Conservation (phyloP, 2,329 filamentous ascomycete species). For the Fusarium pilosicola region DNA sequence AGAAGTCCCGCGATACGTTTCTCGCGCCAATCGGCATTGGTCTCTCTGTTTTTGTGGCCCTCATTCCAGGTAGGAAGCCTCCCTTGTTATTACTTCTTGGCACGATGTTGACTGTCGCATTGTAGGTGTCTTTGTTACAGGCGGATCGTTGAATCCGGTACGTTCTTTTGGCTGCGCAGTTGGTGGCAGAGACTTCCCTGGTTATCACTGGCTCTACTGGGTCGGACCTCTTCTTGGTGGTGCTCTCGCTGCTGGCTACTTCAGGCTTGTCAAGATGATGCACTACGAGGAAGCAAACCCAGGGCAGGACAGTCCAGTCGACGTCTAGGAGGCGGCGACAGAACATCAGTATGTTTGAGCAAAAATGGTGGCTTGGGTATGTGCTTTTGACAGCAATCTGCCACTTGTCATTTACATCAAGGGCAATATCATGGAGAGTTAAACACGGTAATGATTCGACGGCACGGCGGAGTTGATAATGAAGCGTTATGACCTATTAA, state of each 20-base stretch:
- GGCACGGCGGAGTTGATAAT: too few relatives aligned
- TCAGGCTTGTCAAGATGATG: conserved; percentile 57
- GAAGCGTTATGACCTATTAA: not conserved
- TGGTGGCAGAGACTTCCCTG: conserved; percentile 49
- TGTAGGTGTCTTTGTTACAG: conserved; percentile 47
- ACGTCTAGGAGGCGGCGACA: not conserved
- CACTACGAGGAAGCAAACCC: conserved; percentile 60
- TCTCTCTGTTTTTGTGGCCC: conserved; percentile 69
- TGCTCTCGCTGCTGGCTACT: conserved; percentile 57
- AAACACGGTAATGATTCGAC: too few relatives aligned
- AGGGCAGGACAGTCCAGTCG: conserved; percentile 47
- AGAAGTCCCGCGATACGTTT: conserved; percentile 76
- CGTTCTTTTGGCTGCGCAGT: conserved; percentile 59
- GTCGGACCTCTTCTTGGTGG: conserved; percentile 59
- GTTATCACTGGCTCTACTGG: conserved; percentile 62
- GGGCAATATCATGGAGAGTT: too few relatives aligned
- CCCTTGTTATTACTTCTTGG: not conserved
- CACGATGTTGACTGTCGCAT: conserved; percentile 42
- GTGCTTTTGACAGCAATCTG: not conserved
- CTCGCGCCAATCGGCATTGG: conserved; percentile 76
- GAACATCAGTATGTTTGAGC: not conserved
- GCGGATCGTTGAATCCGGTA: conserved; percentile 57
- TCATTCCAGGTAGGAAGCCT: conserved; percentile 44
- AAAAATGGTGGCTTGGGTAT: not conserved
- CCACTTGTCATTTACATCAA: not conserved